Percentiles rank a stretch among this genome's conserved stretches.
phyloP scores from a whole-genome alignment of 805 yeast species.

The Lachancea sp. region DNA sequence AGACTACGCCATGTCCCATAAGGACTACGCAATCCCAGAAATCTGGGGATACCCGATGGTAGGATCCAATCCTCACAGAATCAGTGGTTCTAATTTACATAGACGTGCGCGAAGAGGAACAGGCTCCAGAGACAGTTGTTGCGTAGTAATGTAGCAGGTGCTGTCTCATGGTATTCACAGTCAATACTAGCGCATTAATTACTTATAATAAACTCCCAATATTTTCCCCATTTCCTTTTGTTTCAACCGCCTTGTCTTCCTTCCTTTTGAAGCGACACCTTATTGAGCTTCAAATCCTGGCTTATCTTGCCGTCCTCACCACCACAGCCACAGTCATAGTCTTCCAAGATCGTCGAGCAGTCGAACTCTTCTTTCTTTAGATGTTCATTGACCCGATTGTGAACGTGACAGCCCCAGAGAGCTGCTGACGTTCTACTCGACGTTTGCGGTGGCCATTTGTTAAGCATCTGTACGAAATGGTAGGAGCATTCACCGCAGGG shows the following conservation, averaged over 20 bases:
- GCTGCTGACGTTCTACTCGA: conserved; percentile 74
- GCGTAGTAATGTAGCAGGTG: conserved; percentile 33
- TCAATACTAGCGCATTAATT: background rate
- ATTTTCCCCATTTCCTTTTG: background rate
- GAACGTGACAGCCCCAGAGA: conserved; percentile 92
- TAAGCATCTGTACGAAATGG: conserved; percentile 69
- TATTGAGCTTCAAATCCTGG: conserved; percentile 13
- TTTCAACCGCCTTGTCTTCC: conserved; percentile 39
- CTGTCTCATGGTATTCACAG: background rate
- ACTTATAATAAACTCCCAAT: background rate
- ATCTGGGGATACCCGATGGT: conserved; percentile 37
- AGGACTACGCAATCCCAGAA: conserved; percentile 37
- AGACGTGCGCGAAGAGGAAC: conserved; percentile 4
- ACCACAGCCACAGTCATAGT: conserved; percentile 96
- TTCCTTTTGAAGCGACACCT: conserved; percentile 42
- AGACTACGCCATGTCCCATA: conserved; percentile 31
- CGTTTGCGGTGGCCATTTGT: conserved; percentile 78
- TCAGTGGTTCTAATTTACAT: conserved; percentile 11
- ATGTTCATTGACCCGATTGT: conserved; percentile 75
- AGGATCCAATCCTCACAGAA: conserved; percentile 36
- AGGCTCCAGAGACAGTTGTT: conserved; percentile 21
- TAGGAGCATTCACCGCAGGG: conserved; percentile 98
- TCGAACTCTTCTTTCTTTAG: conserved; percentile 70
- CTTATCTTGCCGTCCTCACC: conserved; percentile 48
- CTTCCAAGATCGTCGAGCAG: conserved; percentile 77